A percentile compares a stretch with the other conserved stretches of the same genome.
phyloP scores from a whole-genome alignment of 257 asterid genomes.

The Solanum chiquidenum region DNA sequence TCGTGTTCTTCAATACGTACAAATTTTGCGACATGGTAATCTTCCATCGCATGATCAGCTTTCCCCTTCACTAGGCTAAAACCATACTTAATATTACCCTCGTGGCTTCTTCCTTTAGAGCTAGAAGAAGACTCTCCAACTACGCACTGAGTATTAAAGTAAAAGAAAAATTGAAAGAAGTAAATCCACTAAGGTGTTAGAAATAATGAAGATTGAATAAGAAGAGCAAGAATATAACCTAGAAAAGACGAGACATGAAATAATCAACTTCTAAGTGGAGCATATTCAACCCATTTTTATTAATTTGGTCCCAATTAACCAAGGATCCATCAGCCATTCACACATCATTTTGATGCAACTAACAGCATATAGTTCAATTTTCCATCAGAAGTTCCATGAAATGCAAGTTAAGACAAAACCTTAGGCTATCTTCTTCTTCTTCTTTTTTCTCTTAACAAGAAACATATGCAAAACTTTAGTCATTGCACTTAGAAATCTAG shows the following conservation, averaged over 20 bases:
- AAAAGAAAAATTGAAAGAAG: neutral
- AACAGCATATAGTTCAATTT: neutral
- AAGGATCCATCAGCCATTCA: neutral
- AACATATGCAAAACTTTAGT: neutral
- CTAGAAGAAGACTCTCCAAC: slow-evolving; percentile 24
- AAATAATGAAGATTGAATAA: neutral
- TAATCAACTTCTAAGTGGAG: neutral
- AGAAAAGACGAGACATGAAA: neutral
- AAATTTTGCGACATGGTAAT: slow-evolving; percentile 67
- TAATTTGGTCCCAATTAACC: neutral
- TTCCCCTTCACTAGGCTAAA: slow-evolving; percentile 48
- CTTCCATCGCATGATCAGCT: slow-evolving; percentile 82
- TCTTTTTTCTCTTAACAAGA: neutral
- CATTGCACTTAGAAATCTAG: neutral
- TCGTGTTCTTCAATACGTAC: slow-evolving; percentile 17
- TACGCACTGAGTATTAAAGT: slow-evolving; percentile 11
- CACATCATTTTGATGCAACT: neutral
- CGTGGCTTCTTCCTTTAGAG: slow-evolving; percentile 25
- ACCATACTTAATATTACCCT: slow-evolving; percentile 33
- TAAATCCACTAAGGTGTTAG: neutral
- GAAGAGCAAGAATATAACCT: neutral
- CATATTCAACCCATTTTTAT: neutral
- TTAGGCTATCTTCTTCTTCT: neutral
- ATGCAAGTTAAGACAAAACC: neutral
- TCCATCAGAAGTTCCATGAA: neutral